Evolutionary conservation across 2,329 filamentous ascomycete genomes (phyloP), one percentile per base, ranked within the genome.

Genomic region (Apiospora aurea): DNA sequence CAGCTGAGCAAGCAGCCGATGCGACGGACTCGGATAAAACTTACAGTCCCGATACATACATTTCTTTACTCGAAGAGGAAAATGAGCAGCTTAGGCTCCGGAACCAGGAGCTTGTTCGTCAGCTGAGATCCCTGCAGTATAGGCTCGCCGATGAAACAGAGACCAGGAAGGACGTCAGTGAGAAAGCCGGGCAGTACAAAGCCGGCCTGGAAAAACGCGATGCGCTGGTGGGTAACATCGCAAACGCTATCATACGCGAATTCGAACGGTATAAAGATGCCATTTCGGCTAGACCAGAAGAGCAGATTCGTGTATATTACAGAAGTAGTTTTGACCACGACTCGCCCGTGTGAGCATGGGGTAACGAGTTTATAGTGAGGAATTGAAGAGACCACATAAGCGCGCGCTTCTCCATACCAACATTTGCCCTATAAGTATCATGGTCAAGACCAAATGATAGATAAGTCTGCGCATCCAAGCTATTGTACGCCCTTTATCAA

Each of bases 11-110:
- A 24, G 64, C 21, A 43, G 43, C 26, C 38, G 43, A 29, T 24
- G 34, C 21, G 64, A 29, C 13, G 43, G 64, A 46, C 64, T 43
- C 38, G 38, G 64, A 67, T 34, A 67, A 67, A 43, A 67, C n/a
- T 24, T 67, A 67, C 24, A 43, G 21, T 29, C 21, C 43, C 21
- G 64, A 67, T 34, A 46, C 34, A 43, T 67, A 43, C 26, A 67
- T 29, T 18, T n/a, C 34, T 24, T 29, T 67, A 67, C 34, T 67
- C 10, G 34, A 67, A 46, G 43, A 67, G 43, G 64, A 67, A 41
- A 67, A 67, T 46, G 34, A 67, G 43, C 64, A 67, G 13, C 64
- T 67, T 67, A 67, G 64, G 43, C 64, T 67, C 21, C 64, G 64
- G 43, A 46, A 67, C 14, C 38, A 67, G 16, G 38, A 67, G 24